phyloP scores from a whole-genome alignment of 2,329 filamentous ascomycete genomes.

The Thelonectria discophora region DNA sequence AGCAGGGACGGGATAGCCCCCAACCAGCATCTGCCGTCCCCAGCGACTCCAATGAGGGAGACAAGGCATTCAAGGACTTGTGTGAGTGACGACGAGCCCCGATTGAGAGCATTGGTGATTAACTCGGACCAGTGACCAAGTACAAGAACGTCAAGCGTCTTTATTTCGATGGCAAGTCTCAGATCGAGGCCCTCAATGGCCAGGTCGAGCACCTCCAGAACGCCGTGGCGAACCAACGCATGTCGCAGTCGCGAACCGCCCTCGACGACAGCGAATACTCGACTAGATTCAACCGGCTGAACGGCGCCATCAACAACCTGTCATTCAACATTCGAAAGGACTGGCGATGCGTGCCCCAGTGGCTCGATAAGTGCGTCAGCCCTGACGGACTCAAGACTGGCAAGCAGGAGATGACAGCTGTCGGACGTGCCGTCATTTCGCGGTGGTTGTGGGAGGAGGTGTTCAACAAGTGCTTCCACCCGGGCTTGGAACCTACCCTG shows the following conservation, averaged over 20 bases:
- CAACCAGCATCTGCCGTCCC: slow-evolving; percentile 55
- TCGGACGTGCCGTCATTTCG: slow-evolving; percentile 87
- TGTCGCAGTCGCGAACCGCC: slow-evolving; percentile 92
- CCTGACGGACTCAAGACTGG: slow-evolving; percentile 85
- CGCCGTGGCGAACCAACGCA: slow-evolving; percentile 93
- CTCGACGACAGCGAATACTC: slow-evolving; percentile 95
- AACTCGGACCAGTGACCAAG: slow-evolving; percentile 74
- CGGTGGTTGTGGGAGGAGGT: slow-evolving; percentile 91
- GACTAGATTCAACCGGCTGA: slow-evolving; percentile 87
- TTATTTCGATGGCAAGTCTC: slow-evolving; percentile 93
- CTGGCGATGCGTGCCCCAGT: slow-evolving; percentile 83
- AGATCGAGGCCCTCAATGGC: slow-evolving; percentile 86
- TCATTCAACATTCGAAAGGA: slow-evolving; percentile 97
- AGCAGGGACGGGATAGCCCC: slow-evolving; percentile 65
- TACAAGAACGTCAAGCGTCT: slow-evolving; percentile 98
- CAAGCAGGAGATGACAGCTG: slow-evolving; percentile 97
- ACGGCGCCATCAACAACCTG: slow-evolving; percentile 93
- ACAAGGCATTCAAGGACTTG: slow-evolving; percentile 67
- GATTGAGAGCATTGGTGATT: background rate
- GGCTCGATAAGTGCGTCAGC: slow-evolving; percentile 83
- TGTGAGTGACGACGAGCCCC: slow-evolving; percentile 51
- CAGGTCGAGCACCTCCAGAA: slow-evolving; percentile 97
- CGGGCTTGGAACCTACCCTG: slow-evolving; percentile 78
- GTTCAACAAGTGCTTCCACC: slow-evolving; percentile 93
- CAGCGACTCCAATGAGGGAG: slow-evolving; percentile 54